Percentiles rank a stretch among this genome's conserved stretches.
These are phyloP conservation scores for Globisporangium parvum DNA, from an alignment of 352 stramenopile genomes.

Conservation along the genomic window DNA sequence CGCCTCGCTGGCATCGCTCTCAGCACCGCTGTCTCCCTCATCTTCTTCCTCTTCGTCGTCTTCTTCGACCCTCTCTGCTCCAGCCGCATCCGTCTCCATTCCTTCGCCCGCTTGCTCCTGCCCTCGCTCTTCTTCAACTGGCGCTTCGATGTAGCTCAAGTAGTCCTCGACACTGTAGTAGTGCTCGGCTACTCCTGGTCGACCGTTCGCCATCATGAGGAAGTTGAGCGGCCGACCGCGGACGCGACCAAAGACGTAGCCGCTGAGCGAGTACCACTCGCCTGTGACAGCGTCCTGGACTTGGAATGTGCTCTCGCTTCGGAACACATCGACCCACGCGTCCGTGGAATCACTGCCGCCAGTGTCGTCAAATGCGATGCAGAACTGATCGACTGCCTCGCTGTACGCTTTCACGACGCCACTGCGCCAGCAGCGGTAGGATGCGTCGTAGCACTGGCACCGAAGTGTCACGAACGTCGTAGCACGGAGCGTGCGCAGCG, in stretches of 20 bases:
- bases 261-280: constrained; percentile 66
- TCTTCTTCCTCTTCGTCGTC: constrained; percentile 1
- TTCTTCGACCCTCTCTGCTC: constrained; percentile 4
- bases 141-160: constrained; percentile 44
- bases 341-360: constrained; percentile 10
- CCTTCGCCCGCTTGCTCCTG: neutral
- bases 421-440: constrained; percentile 39
- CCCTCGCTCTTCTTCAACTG: neutral
- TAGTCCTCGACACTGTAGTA: constrained; percentile 67
- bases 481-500: constrained; percentile 41
- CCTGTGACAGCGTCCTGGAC: constrained; percentile 46
- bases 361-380: constrained; percentile 44
- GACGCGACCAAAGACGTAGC: constrained; percentile 53
- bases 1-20: neutral
- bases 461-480: constrained; percentile 42
- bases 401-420: constrained; percentile 44
- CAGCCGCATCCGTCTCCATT: constrained; percentile 6
- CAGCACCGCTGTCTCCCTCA: constrained; percentile 2
- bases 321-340: constrained; percentile 60
- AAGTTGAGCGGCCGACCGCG: constrained; percentile 38
- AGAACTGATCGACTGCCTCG: constrained; percentile 46
- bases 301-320: constrained; percentile 51
- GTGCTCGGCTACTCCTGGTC: constrained; percentile 14
- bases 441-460: constrained; percentile 47
- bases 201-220: constrained; percentile 15